These are phyloP conservation scores for Auriscalpium microsporum DNA, from an alignment of 768 basidiomycete genomes.

Conservation along the genomic window DNA sequence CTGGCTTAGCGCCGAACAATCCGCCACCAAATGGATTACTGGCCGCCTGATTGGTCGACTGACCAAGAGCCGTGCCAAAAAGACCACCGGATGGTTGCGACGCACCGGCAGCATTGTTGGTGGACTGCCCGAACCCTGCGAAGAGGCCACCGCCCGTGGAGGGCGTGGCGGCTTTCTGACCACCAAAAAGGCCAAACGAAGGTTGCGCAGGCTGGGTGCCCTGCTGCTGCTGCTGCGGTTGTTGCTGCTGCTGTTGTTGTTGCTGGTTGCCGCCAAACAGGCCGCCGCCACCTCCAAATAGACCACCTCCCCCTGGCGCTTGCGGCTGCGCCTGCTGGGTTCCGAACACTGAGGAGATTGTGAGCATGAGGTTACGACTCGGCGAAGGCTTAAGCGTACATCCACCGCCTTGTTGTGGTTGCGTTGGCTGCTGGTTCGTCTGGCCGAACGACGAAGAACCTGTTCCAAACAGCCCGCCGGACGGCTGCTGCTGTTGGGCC, in stretches of 20 bases:
- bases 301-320: neutral
- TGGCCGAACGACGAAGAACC: conserved; percentile 2
- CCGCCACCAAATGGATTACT: conserved; percentile 34
- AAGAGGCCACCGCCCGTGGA: conserved; percentile 33
- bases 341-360: neutral
- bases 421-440: conserved; percentile 27
- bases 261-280: conserved; percentile 3
- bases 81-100: conserved; percentile 19
- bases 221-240: conserved; percentile 4
- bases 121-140: conserved; percentile 36
- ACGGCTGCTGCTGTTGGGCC: conserved; percentile 9
- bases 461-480: conserved; percentile 15
- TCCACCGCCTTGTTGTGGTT: conserved; percentile 22
- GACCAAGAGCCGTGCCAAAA: conserved; percentile 45
- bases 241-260: conserved; percentile 8
- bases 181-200: conserved; percentile 23
- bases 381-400: neutral
- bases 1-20: conserved; percentile 46
- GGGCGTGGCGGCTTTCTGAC: conserved; percentile 24
- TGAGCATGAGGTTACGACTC: neutral
- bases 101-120: conserved; percentile 22
- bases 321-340: neutral
- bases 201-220: neutral
- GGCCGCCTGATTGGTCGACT: conserved; percentile 32
- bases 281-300: conserved; percentile 9